A percentile compares a stretch with the other conserved stretches of the same genome.
phyloP scores from a whole-genome alignment of 768 basidiomycete species.

The Royoungia palumana region DNA sequence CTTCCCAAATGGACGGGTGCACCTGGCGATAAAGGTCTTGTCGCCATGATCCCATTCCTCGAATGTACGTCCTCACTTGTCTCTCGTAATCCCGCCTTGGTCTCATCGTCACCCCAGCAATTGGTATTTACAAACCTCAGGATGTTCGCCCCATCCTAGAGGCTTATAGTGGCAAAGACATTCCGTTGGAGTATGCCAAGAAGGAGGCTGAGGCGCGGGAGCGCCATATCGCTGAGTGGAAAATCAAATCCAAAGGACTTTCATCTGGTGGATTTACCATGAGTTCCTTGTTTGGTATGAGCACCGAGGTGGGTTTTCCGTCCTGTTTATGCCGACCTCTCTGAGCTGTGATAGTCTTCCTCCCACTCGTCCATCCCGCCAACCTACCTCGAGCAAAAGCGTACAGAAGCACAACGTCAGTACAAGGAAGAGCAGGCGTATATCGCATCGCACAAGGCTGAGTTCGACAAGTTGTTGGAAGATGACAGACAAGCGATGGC shows the following conservation, averaged over 20 bases:
- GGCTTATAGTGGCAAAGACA: conserved; percentile 83
- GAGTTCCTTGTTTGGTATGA: conserved; percentile 41
- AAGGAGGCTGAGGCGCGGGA: conserved; percentile 82
- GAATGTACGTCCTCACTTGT: conserved; percentile 58
- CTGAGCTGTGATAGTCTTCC: conserved; percentile 6
- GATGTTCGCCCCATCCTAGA: conserved; percentile 88
- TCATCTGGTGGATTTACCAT: conserved; percentile 42
- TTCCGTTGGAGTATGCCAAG: conserved; percentile 85
- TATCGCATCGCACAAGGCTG: conserved; percentile 46
- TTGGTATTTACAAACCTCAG: conserved; percentile 83
- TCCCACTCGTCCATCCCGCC: conserved; percentile 36
- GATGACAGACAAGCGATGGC: conserved; percentile 49
- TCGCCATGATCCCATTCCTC: conserved; percentile 95
- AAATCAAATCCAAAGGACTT: conserved; percentile 40
- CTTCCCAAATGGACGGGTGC: conserved; percentile 86
- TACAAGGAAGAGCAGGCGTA: conserved; percentile 55
- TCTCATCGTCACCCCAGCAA: conserved; percentile 48
- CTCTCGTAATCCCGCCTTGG: background rate
- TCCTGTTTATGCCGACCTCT: background rate
- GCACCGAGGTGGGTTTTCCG: conserved; percentile 26
- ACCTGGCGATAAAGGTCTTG: conserved; percentile 67
- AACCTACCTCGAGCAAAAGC: conserved; percentile 54
- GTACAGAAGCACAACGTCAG: conserved; percentile 45
- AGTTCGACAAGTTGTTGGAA: conserved; percentile 49
- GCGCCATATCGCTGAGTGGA: conserved; percentile 80